These are phyloP conservation scores for Starmerella apicola DNA, from an alignment of 805 yeast species.

Conservation along the genomic window DNA sequence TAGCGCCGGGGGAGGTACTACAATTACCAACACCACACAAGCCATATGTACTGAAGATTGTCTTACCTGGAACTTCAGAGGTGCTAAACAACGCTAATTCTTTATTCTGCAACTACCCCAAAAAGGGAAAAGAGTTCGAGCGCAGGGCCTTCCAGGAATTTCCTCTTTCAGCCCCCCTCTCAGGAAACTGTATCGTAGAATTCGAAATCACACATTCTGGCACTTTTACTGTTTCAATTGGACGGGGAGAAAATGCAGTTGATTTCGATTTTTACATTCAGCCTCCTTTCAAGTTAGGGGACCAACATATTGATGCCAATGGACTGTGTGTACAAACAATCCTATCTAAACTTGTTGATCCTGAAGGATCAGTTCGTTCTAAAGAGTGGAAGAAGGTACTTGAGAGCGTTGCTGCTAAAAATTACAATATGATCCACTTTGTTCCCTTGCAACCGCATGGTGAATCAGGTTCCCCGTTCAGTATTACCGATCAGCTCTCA, in stretches of 20 bases:
- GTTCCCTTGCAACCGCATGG: constrained; percentile 90
- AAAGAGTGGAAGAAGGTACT: constrained; percentile 60
- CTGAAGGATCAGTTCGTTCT: constrained; percentile 32
- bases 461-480: constrained; percentile 82
- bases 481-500: constrained; percentile 70
- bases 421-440: constrained; percentile 92
- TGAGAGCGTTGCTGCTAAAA: constrained; percentile 49
- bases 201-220: constrained; percentile 64
- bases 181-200: constrained; percentile 52
- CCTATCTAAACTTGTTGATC: constrained; percentile 77
- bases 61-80: constrained; percentile 62
- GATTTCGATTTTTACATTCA: constrained; percentile 60
- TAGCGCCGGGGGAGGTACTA: constrained; percentile 28
- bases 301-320: constrained; percentile 53
- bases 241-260: constrained; percentile 36
- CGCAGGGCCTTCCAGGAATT: constrained; percentile 44
- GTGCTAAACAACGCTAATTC: constrained; percentile 53
- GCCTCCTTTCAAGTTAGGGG: constrained; percentile 53
- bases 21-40: constrained; percentile 31
- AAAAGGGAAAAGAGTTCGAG: constrained; percentile 35
- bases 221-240: constrained; percentile 57
- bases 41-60: constrained; percentile 40
- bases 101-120: constrained; percentile 64
- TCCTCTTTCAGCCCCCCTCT: constrained; percentile 35
- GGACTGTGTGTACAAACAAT: constrained; percentile 73